Evolutionary conservation across 306 rosid genomes (phyloP).

Genomic region (Myrica gale): DNA sequence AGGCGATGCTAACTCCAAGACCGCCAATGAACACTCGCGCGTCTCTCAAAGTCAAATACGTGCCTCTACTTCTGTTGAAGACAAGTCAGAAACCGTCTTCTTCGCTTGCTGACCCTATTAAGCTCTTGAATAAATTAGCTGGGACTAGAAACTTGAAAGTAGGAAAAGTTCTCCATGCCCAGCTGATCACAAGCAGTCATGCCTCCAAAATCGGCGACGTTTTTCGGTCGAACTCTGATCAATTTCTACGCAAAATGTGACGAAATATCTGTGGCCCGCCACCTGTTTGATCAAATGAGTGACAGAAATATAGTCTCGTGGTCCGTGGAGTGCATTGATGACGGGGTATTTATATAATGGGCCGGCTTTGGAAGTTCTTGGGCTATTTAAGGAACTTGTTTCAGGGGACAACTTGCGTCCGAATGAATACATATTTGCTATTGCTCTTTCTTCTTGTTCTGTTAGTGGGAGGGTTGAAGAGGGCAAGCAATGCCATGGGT

Average conservation of each 20-base stretch:
- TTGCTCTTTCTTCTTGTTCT: slow-evolving; percentile 53
- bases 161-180: slow-evolving; percentile 60
- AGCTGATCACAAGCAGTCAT: slow-evolving; percentile 34
- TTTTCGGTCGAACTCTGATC: slow-evolving; percentile 21
- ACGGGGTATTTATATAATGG: slow-evolving; percentile 53
- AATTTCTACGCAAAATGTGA: slow-evolving; percentile 45
- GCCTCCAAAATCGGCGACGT: slow-evolving; percentile 22
- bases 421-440: slow-evolving; percentile 49
- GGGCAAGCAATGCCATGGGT: slow-evolving; percentile 65
- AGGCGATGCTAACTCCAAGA: slow-evolving; percentile 19
- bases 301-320: slow-evolving; percentile 53
- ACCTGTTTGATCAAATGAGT: slow-evolving; percentile 50
- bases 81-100: slow-evolving; percentile 5
- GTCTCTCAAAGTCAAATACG: neutral
- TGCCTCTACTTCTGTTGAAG: slow-evolving; percentile 3
- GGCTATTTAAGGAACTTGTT: slow-evolving; percentile 42
- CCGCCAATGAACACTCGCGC: neutral
- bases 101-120: slow-evolving; percentile 32
- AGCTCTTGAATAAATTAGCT: slow-evolving; percentile 49
- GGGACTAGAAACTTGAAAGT: slow-evolving; percentile 32
- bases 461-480: slow-evolving; percentile 47
- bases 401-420: slow-evolving; percentile 24
- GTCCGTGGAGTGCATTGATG: slow-evolving; percentile 62
- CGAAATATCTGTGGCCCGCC: slow-evolving; percentile 37
- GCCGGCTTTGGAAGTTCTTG: slow-evolving; percentile 41